Evolutionary conservation across 768 basidiomycete genomes (phyloP), one percentile per base, ranked within the genome.

Genomic region (Boletus rubescentipes): DNA sequence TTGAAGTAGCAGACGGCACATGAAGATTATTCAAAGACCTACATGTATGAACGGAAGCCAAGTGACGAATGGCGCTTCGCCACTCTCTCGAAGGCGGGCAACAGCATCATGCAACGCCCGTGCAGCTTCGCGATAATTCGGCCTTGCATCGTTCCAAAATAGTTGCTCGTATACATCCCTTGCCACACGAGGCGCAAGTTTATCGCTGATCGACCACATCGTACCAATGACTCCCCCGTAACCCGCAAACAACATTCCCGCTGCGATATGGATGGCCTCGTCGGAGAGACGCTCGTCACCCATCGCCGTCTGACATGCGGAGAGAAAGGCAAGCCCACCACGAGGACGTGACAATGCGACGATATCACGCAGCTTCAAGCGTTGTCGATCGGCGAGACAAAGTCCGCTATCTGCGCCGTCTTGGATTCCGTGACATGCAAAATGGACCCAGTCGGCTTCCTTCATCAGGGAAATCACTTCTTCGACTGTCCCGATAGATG

Each of bases 221-320:
- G 78, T 78, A 9, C 64, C 77, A 20, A 78, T 62, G 8, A 72
- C 74, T 15, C 67, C 61, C 31, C 46, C 46, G 49, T 61, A 72
- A 5, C 72, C 70, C 0, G 61, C 60, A 26, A 66, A 49, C 21
- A 73, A 56, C 71, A 79, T 73, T 7, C 72, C 75, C 3, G 72
- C 74, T 0, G 79, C 73, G 3, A 80, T 59, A 62, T 79, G 77
- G 8, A 79, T 58, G 0, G 67, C 70, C 43, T 78, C 75, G 5
- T 75, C 70, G 0, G 70, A 48, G 1, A 71, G 68, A 46, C 51
- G 67, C 62, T 62, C 42, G 26, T 69, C 65, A 4, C 76, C 74
- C 37, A 53, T 67, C 0, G 75, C 75, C 8, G 73, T 79, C 51
- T 81, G 69, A 56, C 79, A 80, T 1, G 79, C 77, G 6, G 78